These are phyloP conservation scores for Patellifolia procumbens DNA, from an alignment of 179 eudicot genomes.

Conservation along the genomic window DNA sequence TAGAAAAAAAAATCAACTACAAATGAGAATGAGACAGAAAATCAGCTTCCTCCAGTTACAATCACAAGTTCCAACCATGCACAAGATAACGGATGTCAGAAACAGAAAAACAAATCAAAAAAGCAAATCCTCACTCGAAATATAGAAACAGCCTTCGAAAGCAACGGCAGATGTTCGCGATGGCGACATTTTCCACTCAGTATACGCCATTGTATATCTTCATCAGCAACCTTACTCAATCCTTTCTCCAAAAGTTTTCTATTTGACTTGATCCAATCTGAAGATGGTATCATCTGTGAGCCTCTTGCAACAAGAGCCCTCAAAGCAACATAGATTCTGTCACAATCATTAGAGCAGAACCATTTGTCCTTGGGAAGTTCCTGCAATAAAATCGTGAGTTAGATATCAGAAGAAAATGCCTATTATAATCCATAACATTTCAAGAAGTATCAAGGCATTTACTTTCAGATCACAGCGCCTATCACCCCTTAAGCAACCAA, in stretches of 20 bases:
- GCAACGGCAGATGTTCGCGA: slow-evolving; percentile 61
- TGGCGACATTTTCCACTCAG: slow-evolving; percentile 79
- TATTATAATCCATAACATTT: not conserved
- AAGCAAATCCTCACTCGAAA: slow-evolving; percentile 62
- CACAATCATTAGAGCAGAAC: slow-evolving; percentile 86
- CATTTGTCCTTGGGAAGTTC: slow-evolving; percentile 83
- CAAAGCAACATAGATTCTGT: slow-evolving; percentile 53
- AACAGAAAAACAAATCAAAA: not conserved
- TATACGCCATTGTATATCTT: slow-evolving; percentile 68
- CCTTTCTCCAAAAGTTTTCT: slow-evolving; percentile 53
- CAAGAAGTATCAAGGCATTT: slow-evolving; percentile 22
- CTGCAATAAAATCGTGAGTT: slow-evolving; percentile 39
- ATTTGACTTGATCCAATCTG: slow-evolving; percentile 42
- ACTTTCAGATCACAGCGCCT: slow-evolving; percentile 84
- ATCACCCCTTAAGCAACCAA: slow-evolving; percentile 77
- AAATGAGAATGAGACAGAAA: not conserved
- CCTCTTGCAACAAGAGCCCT: slow-evolving; percentile 53
- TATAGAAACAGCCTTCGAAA: slow-evolving; percentile 79
- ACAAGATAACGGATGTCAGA: not conserved
- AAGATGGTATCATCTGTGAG: slow-evolving; percentile 49
- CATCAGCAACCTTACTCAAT: slow-evolving; percentile 36
- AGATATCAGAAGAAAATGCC: slow-evolving; percentile 7
- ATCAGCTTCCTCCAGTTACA: not conserved
- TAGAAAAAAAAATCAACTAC: too few relatives aligned
- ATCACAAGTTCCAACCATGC: slow-evolving; percentile 2